Percentiles rank a stretch among this genome's conserved stretches.
Conservation (phyloP, 2,329 filamentous ascomycete genomes). For the Xylariomycetidae sp. region DNA sequence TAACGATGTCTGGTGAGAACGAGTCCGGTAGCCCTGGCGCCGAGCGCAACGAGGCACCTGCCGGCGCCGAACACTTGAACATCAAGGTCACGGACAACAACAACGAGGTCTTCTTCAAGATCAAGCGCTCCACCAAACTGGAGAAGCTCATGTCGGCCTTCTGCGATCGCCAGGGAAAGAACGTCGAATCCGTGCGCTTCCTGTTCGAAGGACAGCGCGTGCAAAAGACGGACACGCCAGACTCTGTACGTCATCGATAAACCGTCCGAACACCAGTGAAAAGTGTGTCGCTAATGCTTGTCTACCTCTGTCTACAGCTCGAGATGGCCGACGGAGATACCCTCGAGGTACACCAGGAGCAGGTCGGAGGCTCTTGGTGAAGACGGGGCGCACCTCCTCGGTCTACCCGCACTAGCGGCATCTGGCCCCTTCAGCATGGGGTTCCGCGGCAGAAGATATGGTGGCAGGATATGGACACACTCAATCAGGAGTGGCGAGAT, state of each 20-base stretch:
- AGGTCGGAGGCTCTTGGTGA: constrained; percentile 66
- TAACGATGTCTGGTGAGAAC: constrained; percentile 45
- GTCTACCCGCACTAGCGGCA: too few species aligned
- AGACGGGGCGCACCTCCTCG: constrained; percentile 16
- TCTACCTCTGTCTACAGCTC: constrained; percentile 51
- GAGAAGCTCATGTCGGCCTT: constrained; percentile 99
- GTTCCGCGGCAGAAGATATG: too few species aligned
- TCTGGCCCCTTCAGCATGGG: too few species aligned
- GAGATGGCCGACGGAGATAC: constrained; percentile 97
- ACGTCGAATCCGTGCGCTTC: constrained; percentile 77
- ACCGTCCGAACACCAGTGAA: too few species aligned
- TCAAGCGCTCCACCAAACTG: constrained; percentile 91
- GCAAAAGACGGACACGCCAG: constrained; percentile 81
- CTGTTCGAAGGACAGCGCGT: constrained; percentile 95
- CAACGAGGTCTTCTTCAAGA: constrained; percentile 99
- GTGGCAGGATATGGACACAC: too few species aligned
- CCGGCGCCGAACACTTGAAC: constrained; percentile 74
- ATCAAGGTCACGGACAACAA: constrained; percentile 99
- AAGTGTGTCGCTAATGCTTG: constrained; percentile 6
- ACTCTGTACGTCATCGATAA: constrained; percentile 85
- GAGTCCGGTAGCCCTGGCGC: constrained; percentile 42
- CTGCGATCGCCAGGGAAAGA: constrained; percentile 93
- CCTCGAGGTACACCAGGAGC: constrained; percentile 95
- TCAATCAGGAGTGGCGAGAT: too few species aligned
- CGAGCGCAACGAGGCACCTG: constrained; percentile 33